Base-by-base conservation (phyloP, 176 grass and related monocot species). In the Elaeis guineensis region DNA sequence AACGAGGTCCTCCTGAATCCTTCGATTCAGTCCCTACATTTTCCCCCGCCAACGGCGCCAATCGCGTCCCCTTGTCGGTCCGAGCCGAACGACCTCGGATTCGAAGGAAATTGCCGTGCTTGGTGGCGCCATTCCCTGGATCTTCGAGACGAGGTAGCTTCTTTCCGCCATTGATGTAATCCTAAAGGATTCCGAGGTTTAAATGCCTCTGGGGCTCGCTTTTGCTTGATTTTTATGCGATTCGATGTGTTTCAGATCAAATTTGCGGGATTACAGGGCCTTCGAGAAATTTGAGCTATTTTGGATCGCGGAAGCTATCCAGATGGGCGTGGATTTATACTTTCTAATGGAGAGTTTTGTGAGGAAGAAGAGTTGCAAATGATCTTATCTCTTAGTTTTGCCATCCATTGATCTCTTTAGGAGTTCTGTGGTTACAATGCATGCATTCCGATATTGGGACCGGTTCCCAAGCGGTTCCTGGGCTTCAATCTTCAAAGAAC, bases 61-160 rank as follows among this genome's bases (percentile, higher is more conserved):
- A 52, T 71, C 72, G 52, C 16, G 70, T 75, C 22, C 61, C 19
- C 9, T 74, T 57, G 49, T 29, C 29, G 0, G 21, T 29, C 50
- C 18, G 49, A 80, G 23, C 17, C 28, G 21, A 59, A 67, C 16
- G 55, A 61, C 3, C 56, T 55, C 57, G 5, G 24, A 63, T 70
- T 76, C 39, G 21, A 53, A 50, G 52, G 6, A 25, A 59, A 54
- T 57, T 29, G 17, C 16, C 11, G 19, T 28, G 21, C 32, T 22
- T 62, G 60, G 17, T 66, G 17, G 58, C 72, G 54, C 25, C 62
- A 18, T 25, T 35, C 26, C 20, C 72, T 21, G 25, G 19, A 29
- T 29, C 59, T 54, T 72, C 29, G 35, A 44, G 35, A 2, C 53
- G 21, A 25, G 44, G 55, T 2, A 17, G 23, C 25, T 54, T 3